Base-by-base conservation (phyloP, 2,329 filamentous ascomycete genomes). In the Xenoacremonium recifei region DNA sequence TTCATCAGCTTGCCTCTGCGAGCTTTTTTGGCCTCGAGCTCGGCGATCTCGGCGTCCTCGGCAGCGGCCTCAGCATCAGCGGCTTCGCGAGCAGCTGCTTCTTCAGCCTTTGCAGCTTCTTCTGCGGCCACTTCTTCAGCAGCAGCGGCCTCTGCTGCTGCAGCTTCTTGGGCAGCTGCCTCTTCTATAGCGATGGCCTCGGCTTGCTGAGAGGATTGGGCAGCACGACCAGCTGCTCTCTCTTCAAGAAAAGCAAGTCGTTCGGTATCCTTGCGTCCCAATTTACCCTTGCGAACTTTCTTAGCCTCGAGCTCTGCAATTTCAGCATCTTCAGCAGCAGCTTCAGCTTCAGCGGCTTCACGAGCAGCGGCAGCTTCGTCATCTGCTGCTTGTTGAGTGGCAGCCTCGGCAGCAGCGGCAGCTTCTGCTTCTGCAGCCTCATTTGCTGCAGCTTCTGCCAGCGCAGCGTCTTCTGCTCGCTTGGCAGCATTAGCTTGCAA, bases 61-160 rank as follows among this genome's bases (percentile, higher is more conserved):
- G 61, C 59, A 21, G 66, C 67, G 51, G 72, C 67, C 31, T 67
- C 64, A 2, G 61, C 61, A 35, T 70, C 68, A 45, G 66, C 64
- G 5, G 62, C 65, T 43, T 70, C 64, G 18, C 12, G 10, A 13
- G 23, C 25, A 2, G 35, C 42, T 18, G 25, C 67, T 12, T 60
- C 59, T 39, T 68, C 53, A 3, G 38, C 59, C 54, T 69, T 35
- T 63, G 27, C 25, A 57, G 31, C 62, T 61, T 21, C 29, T 44
- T 52, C 41, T 7, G 32, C 34, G 34, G 42, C 18, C 12, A 40
- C 44, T 29, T 49, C 48, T 21, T 53, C 51, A 16, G 52, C 59
- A 17, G 51, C 55, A 16, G 54, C 47, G 13, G 41, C 42, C 44
- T 57, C 57, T 20, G 51, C 55, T 4, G 47, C 35, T 5, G 21